A percentile compares a stretch with the other conserved stretches of the same genome.
Conservation (phyloP, 176 grass and related monocot genomes). For the Eleusine coracana region DNA sequence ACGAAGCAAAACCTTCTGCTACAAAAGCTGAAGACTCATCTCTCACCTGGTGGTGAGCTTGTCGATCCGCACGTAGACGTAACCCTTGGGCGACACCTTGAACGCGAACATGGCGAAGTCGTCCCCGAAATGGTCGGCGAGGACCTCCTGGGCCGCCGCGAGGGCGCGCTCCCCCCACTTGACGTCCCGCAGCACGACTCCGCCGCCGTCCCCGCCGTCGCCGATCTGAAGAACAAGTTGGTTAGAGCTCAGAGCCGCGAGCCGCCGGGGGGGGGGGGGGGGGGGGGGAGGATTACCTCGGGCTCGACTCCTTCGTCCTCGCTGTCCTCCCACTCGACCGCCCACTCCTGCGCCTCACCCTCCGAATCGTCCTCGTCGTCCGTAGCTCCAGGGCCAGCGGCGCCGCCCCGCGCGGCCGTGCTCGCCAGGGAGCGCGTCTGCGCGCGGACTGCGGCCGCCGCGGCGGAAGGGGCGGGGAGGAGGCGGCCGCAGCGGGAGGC, state of each 20-base stretch:
- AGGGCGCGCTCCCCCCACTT: conserved; percentile 68
- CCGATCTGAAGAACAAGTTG: conserved; percentile 57
- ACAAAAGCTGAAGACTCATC: neutral
- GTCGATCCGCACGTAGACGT: conserved; percentile 84
- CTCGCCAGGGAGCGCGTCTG: conserved; percentile 32
- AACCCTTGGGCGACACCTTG: conserved; percentile 90
- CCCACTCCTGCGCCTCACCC: conserved; percentile 14
- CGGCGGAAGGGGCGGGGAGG: neutral
- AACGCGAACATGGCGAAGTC: conserved; percentile 80
- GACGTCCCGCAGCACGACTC: conserved; percentile 62
- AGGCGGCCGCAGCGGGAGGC: neutral
- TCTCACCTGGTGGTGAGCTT: conserved; percentile 63
- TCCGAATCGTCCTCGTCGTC: neutral
- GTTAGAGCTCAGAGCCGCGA: neutral
- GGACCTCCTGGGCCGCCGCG: conserved; percentile 57
- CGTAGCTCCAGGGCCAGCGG: neutral
- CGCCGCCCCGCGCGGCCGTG: conserved; percentile 16
- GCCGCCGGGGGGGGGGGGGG: too few relatives aligned
- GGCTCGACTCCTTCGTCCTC: conserved; percentile 52
- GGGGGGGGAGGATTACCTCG: conserved; percentile 31
- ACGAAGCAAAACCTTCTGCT: neutral
- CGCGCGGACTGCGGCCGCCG: neutral
- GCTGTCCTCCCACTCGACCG: conserved; percentile 63
- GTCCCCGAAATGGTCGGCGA: conserved; percentile 60
- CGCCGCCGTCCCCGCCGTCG: conserved; percentile 82